Percentiles rank a stretch among this genome's conserved stretches.
Evolutionary conservation across 306 rosid genomes (phyloP).

Genomic region (Mucuna pruriens): DNA sequence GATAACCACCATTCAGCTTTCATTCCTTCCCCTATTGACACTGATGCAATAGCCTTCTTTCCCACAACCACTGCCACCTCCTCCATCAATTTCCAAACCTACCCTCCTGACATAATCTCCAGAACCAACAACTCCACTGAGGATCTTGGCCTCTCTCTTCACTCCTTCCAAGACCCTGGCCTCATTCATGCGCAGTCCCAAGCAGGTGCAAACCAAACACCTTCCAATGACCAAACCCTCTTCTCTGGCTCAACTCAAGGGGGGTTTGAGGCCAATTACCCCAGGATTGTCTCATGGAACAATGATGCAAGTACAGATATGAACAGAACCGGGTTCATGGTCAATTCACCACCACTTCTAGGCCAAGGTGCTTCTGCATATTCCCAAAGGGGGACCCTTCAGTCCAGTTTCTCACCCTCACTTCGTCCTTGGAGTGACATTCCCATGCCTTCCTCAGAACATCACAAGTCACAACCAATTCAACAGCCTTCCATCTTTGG

Average conservation of each 20-base stretch:
- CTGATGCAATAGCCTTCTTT: constrained; percentile 62
- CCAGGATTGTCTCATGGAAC: constrained; percentile 65
- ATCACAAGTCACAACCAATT: constrained; percentile 51
- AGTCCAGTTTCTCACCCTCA: constrained; percentile 83
- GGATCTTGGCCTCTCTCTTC: constrained; percentile 86
- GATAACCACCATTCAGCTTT: constrained; percentile 48
- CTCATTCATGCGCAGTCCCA: constrained; percentile 51
- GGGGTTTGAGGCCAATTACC: constrained; percentile 60
- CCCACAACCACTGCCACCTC: constrained; percentile 65
- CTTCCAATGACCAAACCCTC: constrained; percentile 48
- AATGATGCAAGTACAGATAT: constrained; percentile 43
- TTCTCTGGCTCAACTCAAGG: constrained; percentile 48
- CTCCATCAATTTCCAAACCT: constrained; percentile 65
- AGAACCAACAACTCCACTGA: constrained; percentile 52
- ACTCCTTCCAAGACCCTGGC: constrained; percentile 62
- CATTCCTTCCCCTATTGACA: constrained; percentile 48
- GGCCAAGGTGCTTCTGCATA: constrained; percentile 57
- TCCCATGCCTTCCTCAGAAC: constrained; percentile 51
- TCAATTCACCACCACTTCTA: constrained; percentile 50
- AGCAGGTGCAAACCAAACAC: constrained; percentile 41
- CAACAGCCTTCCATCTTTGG: constrained; percentile 70
- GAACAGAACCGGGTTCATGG: constrained; percentile 50
- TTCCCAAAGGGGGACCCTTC: constrained; percentile 94
- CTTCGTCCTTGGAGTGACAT: constrained; percentile 68
- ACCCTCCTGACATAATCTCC: constrained; percentile 55